Evolutionary conservation across 768 basidiomycete species (phyloP).

Genomic region (Kwoniella newhampshirensis): DNA sequence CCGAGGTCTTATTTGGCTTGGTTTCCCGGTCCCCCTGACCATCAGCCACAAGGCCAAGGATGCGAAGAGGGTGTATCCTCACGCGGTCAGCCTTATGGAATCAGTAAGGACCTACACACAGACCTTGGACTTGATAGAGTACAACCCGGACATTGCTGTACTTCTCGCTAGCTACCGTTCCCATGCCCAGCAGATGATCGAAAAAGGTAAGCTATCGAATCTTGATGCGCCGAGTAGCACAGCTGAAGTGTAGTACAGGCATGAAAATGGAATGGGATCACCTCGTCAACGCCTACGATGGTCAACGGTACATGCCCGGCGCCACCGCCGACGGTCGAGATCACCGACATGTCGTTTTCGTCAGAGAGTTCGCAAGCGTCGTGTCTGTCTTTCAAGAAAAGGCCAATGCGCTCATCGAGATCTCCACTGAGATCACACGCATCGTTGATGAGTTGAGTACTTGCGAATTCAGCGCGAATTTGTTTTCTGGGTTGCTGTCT

Average conservation of each 20-base stretch:
- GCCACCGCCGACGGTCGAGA: constrained; percentile 70
- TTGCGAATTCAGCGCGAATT: constrained; percentile 79
- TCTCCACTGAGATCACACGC: constrained; percentile 79
- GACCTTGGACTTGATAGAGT: constrained; percentile 85
- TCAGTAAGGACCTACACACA: constrained; percentile 97
- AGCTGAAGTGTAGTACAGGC: constrained; percentile 58
- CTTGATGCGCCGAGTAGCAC: background rate
- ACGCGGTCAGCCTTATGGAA: constrained; percentile 90
- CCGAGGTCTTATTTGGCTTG: constrained; percentile 89
- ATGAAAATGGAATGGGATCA: constrained; percentile 97
- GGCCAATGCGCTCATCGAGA: constrained; percentile 86
- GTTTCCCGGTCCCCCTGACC: constrained; percentile 91
- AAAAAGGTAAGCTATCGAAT: constrained; percentile 63
- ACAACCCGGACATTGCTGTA: constrained; percentile 87
- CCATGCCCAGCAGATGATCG: constrained; percentile 89
- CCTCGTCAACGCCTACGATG: constrained; percentile 91
- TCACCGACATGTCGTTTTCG: constrained; percentile 87
- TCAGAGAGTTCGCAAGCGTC: constrained; percentile 89
- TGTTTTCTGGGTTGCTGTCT: constrained; percentile 73
- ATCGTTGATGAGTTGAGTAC: constrained; percentile 83
- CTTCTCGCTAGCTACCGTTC: constrained; percentile 92
- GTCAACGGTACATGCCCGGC: constrained; percentile 66
- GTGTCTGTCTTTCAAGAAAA: constrained; percentile 95
- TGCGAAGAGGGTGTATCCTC: constrained; percentile 95
- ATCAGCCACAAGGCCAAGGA: constrained; percentile 97